phyloP scores from a whole-genome alignment of 257 asterid species.

The Echites panduratus region DNA sequence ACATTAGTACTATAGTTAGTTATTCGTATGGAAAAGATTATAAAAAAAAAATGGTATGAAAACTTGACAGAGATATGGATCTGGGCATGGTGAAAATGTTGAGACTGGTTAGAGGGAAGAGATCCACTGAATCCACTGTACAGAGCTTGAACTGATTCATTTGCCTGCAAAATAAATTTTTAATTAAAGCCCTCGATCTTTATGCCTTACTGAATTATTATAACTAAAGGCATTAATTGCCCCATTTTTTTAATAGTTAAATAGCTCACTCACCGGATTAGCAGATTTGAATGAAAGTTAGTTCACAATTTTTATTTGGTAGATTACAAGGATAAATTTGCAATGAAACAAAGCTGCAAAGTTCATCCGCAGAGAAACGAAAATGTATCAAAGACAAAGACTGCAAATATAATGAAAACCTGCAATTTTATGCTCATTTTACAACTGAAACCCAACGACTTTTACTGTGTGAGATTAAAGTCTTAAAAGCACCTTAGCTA shows the following conservation, averaged over 20 bases:
- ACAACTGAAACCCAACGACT: slow-evolving; percentile 5
- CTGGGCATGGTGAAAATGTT: slow-evolving; percentile 58
- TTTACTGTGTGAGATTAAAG: slow-evolving; percentile 1
- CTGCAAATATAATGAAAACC: neutral
- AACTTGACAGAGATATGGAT: slow-evolving; percentile 15
- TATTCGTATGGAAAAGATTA: neutral
- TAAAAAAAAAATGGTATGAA: neutral
- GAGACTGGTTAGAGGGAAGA: slow-evolving; percentile 48
- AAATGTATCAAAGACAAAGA: neutral
- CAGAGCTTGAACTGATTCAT: slow-evolving; percentile 63
- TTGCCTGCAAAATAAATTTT: slow-evolving; percentile 34
- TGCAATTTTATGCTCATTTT: slow-evolving; percentile 1
- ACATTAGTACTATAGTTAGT: neutral
- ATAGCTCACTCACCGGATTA: slow-evolving; percentile 44
- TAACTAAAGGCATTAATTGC: neutral
- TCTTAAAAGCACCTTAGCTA: slow-evolving; percentile 57
- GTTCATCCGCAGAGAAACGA: neutral
- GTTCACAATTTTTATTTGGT: neutral
- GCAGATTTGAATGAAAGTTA: slow-evolving; percentile 30
- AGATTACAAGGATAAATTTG: neutral
- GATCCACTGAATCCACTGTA: slow-evolving; percentile 56
- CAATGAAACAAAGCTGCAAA: neutral
- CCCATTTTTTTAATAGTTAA: neutral
- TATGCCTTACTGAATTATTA: neutral
- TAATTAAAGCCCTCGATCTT: neutral